Conservation (phyloP, 1,284 basidiomycete genomes). For the Meira nashicola region DNA sequence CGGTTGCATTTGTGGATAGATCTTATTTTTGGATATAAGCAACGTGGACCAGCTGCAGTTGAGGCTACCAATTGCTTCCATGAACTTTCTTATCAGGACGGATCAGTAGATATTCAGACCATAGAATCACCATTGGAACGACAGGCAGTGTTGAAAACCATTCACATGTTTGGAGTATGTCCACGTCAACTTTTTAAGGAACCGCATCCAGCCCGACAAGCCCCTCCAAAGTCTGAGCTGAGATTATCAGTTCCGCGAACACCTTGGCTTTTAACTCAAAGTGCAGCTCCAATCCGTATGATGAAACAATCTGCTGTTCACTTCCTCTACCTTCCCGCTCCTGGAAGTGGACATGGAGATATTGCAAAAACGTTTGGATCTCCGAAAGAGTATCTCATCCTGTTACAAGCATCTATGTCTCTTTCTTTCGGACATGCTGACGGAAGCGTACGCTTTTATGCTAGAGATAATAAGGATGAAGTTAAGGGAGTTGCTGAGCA, state of each 20-base stretch:
- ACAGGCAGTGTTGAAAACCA: slow-evolving; percentile 86
- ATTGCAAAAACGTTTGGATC: slow-evolving; percentile 59
- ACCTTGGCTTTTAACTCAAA: slow-evolving; percentile 52
- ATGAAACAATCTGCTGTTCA: slow-evolving; percentile 52
- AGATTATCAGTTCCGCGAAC: background rate
- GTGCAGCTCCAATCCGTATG: slow-evolving; percentile 24
- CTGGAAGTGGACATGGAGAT: slow-evolving; percentile 20
- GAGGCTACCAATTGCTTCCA: slow-evolving; percentile 82
- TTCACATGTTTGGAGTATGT: slow-evolving; percentile 70
- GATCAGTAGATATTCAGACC: slow-evolving; percentile 57
- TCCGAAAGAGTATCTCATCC: slow-evolving; percentile 60
- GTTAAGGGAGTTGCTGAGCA: slow-evolving; percentile 61
- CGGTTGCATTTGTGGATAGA: slow-evolving; percentile 88
- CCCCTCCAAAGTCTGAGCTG: slow-evolving; percentile 62
- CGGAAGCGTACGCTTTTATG: slow-evolving; percentile 59
- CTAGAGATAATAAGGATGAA: slow-evolving; percentile 53
- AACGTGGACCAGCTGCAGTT: slow-evolving; percentile 41
- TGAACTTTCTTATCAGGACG: slow-evolving; percentile 81
- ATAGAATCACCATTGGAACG: slow-evolving; percentile 80
- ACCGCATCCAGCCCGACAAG: slow-evolving; percentile 69
- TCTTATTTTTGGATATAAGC: slow-evolving; percentile 56
- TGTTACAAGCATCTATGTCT: slow-evolving; percentile 62
- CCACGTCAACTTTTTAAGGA: slow-evolving; percentile 66
- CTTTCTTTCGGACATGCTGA: slow-evolving; percentile 65
- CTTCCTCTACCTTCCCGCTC: slow-evolving; percentile 57